These are phyloP conservation scores for Bimuria novae-zelandiae DNA, from an alignment of 2,329 filamentous ascomycete species.

Conservation along the genomic window DNA sequence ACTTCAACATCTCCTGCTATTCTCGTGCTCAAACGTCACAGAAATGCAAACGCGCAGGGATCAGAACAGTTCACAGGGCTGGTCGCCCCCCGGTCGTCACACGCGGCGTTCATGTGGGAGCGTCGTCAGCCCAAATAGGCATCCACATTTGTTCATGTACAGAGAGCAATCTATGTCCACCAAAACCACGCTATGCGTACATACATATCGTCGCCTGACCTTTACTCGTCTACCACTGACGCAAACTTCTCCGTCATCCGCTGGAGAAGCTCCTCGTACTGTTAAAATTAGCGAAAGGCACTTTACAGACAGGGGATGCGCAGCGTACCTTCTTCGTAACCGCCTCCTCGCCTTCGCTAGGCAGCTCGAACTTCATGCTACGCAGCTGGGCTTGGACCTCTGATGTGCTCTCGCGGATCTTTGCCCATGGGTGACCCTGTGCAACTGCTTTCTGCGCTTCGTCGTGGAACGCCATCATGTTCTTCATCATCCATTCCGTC, in stretches of 20 bases:
- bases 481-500: constrained; percentile 99
- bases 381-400: constrained; percentile 85
- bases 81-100: constrained; percentile 19
- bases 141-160: constrained; percentile 35
- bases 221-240: constrained; percentile 89
- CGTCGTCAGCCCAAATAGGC: constrained; percentile 43
- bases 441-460: constrained; percentile 94
- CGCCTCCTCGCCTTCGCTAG: constrained; percentile 78
- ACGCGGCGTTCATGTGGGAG: constrained; percentile 29
- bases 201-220: constrained; percentile 40
- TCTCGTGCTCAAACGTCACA: too few species aligned
- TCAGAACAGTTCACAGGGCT: too few species aligned
- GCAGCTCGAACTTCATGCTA: constrained; percentile 96
- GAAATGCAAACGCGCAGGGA: too few species aligned
- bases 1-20: too few species aligned
- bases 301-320: not conserved
- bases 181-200: constrained; percentile 31
- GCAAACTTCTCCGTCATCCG: constrained; percentile 97
- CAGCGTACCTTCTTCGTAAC: constrained; percentile 78
- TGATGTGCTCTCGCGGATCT: constrained; percentile 86
- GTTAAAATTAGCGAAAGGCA: constrained; percentile 45
- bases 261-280: constrained; percentile 93
- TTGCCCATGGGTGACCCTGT: constrained; percentile 88
- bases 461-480: constrained; percentile 97
- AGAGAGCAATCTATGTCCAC: constrained; percentile 35